Conservation (phyloP, 768 basidiomycete genomes). For the Tulasnella sp. region DNA sequence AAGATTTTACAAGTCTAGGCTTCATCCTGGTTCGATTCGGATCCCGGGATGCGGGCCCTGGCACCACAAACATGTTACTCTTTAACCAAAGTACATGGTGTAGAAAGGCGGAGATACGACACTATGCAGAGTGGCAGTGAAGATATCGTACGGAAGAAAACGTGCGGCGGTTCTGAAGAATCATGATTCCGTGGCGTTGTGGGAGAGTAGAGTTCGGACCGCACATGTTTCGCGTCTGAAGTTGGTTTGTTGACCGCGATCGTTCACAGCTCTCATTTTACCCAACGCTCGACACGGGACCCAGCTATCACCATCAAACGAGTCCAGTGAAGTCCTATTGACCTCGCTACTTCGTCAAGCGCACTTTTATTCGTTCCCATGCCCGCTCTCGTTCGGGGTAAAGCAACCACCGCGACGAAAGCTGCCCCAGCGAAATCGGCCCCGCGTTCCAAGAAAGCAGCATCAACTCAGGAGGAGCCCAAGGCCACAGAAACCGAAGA, state of each 20-base stretch:
- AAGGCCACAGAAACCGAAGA: background rate
- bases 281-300: background rate
- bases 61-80: too few species aligned
- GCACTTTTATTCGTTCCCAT: background rate
- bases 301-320: background rate
- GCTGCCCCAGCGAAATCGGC: background rate
- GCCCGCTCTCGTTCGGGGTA: background rate
- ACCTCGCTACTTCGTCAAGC: background rate
- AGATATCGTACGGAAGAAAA: too few species aligned
- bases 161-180: too few species aligned
- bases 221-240: background rate
- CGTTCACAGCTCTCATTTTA: background rate
- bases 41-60: too few species aligned
- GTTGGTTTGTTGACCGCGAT: constrained; percentile 8
- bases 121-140: too few species aligned
- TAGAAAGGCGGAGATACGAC: too few species aligned
- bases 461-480: background rate
- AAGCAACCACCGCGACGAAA: background rate
- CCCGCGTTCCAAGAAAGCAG: background rate
- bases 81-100: too few species aligned
- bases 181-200: background rate
- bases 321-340: background rate
- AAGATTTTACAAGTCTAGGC: too few species aligned
- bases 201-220: background rate
- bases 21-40: too few species aligned